Evolutionary conservation across 2,329 filamentous ascomycete genomes (phyloP).

Genomic region (Clarireedia hainanense): DNA sequence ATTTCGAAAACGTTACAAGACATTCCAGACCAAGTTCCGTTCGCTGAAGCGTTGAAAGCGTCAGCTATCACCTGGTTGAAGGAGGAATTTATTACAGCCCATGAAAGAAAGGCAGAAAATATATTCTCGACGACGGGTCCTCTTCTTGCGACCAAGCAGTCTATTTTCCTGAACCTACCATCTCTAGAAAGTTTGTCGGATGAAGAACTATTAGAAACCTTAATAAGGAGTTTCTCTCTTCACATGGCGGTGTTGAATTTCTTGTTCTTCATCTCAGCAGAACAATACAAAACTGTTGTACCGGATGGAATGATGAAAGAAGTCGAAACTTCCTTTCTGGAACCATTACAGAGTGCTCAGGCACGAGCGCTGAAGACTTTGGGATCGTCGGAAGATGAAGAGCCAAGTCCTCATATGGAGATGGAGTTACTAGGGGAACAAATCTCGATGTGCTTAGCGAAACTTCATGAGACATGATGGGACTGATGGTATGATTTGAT

Average conservation of each 20-base stretch:
- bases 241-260: slow-evolving; percentile 55
- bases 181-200: slow-evolving; percentile 36
- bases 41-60: slow-evolving; percentile 51
- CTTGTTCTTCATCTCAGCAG: slow-evolving; percentile 46
- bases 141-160: slow-evolving; percentile 52
- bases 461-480: slow-evolving; percentile 14
- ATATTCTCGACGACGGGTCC: slow-evolving; percentile 46
- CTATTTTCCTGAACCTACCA: slow-evolving; percentile 50
- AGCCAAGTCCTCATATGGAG: slow-evolving; percentile 11
- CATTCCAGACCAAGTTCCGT: slow-evolving; percentile 35
- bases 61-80: slow-evolving; percentile 56
- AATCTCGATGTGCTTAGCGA: slow-evolving; percentile 14
- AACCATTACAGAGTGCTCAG: slow-evolving; percentile 42
- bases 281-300: slow-evolving; percentile 40
- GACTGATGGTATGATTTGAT: background rate
- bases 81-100: slow-evolving; percentile 47
- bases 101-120: slow-evolving; percentile 26
- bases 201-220: slow-evolving; percentile 42
- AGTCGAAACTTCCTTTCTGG: slow-evolving; percentile 50
- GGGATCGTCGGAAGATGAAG: background rate
- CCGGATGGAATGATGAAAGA: slow-evolving; percentile 49
- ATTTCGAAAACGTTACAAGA: slow-evolving; percentile 58
- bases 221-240: slow-evolving; percentile 44
- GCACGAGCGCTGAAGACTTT: slow-evolving; percentile 21
- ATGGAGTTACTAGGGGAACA: slow-evolving; percentile 24